Evolutionary conservation across 176 grass and related monocot species (phyloP), one percentile per base, ranked within the genome.

Genomic region (Bonia amplexicaulis): DNA sequence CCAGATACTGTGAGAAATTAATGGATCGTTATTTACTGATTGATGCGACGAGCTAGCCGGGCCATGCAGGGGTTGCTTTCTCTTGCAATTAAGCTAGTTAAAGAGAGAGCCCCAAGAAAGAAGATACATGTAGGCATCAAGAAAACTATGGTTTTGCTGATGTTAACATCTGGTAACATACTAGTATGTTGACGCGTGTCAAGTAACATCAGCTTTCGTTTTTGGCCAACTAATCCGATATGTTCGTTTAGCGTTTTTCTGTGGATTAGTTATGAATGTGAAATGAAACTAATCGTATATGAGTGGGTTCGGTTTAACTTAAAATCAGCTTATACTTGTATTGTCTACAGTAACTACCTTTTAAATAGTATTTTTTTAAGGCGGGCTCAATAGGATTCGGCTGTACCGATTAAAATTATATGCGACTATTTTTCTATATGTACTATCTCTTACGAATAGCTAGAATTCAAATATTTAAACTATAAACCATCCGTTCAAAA

Each of bases 101-200:
- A 46, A 72, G 25, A 6, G 74, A 76, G 57, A 64, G 22, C 11
- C 72, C 46, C 80, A 37, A 16, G 23, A 73, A 55, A 52, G 58
- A 47, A 35, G 78, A 66, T 82, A 82, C 45, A 66, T 77, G 88
- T 86, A 82, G 72, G 57, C 47, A 31, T 82, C 84, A 78, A 12
- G 39, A 7, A 65, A 78, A 27, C 63, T 5, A 47, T 22, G 12
- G 29, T 59, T 40, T 14, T 15, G 76, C 7, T 15, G 37, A 71
- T 29, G 31, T 37, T 63, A 33, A 78, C 80, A 52, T 42, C 73
- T 3, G 42, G 52, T 65, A 12, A 52, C 7, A 15, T 6, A 54
- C 3, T 49, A 15, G 47, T 54, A 35, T 44, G 39, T 12, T 47
- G 51, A 75, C 49, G 8, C 33, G 17, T 13, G 67, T 80, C 42